These are phyloP conservation scores for Ophiocytium majus DNA, from an alignment of 352 stramenopile species.

Conservation along the genomic window DNA sequence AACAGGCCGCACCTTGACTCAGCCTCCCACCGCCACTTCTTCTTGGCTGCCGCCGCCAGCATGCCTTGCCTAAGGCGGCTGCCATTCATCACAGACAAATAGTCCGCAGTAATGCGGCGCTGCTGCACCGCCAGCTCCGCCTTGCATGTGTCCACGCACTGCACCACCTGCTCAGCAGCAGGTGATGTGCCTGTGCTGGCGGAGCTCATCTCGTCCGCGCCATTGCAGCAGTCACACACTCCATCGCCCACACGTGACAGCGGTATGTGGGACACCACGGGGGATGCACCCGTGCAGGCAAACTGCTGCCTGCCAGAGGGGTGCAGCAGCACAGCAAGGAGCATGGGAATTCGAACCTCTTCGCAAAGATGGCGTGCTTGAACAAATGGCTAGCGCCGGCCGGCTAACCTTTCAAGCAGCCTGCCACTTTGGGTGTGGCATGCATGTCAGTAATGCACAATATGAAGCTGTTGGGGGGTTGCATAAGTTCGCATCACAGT, in stretches of 20 bases:
- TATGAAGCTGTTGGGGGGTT: background rate
- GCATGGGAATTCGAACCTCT: background rate
- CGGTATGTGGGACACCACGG: background rate
- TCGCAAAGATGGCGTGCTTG: background rate
- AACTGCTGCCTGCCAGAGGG: too few species aligned
- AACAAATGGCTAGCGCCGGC: too few species aligned
- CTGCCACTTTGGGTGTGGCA: background rate
- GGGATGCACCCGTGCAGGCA: background rate
- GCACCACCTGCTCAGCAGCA: too few species aligned
- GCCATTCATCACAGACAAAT: background rate
- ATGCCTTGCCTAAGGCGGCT: background rate
- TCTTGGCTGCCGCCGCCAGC: background rate
- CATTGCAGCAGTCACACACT: conserved; percentile 21
- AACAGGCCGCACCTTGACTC: background rate
- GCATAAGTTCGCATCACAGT: background rate
- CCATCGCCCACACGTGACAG: conserved; percentile 16
- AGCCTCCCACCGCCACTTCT: background rate
- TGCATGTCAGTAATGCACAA: background rate
- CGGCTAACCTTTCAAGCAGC: too few species aligned
- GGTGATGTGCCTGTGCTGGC: too few species aligned
- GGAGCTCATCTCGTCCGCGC: background rate
- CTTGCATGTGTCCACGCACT: background rate
- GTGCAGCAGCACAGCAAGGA: background rate
- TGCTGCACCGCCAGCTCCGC: background rate
- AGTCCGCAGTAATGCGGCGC: background rate